Evolutionary conservation across 176 grass and related monocot species (phyloP).

Genomic region (Triticum timopheevii): DNA sequence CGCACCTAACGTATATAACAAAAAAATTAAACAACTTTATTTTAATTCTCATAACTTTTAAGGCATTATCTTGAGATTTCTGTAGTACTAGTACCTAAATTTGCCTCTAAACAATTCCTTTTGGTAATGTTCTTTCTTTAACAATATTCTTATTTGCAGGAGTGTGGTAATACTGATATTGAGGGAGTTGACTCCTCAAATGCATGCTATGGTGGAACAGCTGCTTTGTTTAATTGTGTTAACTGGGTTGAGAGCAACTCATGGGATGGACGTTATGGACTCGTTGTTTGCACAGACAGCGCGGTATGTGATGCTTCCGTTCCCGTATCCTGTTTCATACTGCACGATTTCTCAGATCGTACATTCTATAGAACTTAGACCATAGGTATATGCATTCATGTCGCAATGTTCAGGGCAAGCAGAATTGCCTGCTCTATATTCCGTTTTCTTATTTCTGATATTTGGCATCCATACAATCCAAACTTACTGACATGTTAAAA

Average conservation of each 20-base stretch:
- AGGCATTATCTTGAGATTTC: background rate
- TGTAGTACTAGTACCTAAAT: background rate
- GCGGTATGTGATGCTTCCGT: too few relatives aligned
- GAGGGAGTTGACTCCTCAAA: slow-evolving; percentile 87
- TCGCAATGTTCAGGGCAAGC: background rate
- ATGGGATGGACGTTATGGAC: slow-evolving; percentile 78
- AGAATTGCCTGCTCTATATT: background rate
- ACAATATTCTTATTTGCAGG: slow-evolving; percentile 40
- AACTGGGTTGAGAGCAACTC: slow-evolving; percentile 84
- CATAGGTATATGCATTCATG: background rate
- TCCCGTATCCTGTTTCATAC: background rate
- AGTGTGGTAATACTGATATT: slow-evolving; percentile 73
- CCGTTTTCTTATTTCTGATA: background rate
- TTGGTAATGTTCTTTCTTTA: background rate
- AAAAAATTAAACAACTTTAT: background rate
- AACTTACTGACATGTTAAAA: too few relatives aligned
- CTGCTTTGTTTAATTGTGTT: slow-evolving; percentile 79
- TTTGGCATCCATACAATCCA: too few relatives aligned
- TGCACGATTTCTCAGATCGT: background rate
- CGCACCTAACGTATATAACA: background rate
- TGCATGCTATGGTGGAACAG: slow-evolving; percentile 83
- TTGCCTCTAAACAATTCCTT: background rate
- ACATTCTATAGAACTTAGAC: background rate
- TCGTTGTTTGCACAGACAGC: slow-evolving; percentile 82
- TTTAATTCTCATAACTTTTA: background rate